These are phyloP conservation scores for Termitomyces sp. DNA, from an alignment of 1,284 basidiomycete species.

Conservation along the genomic window DNA sequence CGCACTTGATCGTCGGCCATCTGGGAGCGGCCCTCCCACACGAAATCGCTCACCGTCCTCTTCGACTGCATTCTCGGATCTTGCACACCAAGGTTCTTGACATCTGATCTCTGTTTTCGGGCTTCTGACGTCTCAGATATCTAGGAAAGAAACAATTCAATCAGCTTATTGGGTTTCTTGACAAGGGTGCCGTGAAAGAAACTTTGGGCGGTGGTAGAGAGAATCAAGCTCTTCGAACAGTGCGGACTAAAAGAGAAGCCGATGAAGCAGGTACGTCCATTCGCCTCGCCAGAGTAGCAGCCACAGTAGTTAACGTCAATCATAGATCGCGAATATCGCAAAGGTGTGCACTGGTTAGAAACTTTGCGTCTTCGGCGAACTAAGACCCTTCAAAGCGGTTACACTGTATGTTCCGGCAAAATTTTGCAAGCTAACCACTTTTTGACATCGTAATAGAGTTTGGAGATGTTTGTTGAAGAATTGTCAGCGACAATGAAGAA, in stretches of 20 bases:
- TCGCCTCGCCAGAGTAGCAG: conserved; percentile 2
- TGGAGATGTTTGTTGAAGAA: conserved; percentile 78
- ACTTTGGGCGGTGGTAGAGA: conserved; percentile 54
- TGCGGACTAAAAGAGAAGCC: conserved; percentile 82
- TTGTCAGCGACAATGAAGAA: conserved; percentile 61
- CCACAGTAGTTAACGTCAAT: not conserved
- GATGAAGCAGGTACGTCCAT: conserved; percentile 76
- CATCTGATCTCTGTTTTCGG: not conserved
- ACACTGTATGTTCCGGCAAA: conserved; percentile 47
- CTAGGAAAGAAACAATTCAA: conserved; percentile 74
- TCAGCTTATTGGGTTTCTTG: conserved; percentile 71
- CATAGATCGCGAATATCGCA: conserved; percentile 86
- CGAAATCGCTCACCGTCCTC: conserved; percentile 70
- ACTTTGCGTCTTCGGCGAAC: conserved; percentile 80
- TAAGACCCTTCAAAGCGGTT: conserved; percentile 80
- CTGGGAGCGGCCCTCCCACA: conserved; percentile 45
- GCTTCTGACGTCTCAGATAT: not conserved
- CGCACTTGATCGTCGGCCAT: conserved; percentile 69
- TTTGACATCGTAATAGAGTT: conserved; percentile 45
- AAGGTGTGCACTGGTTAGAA: conserved; percentile 90
- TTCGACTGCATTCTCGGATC: conserved; percentile 65
- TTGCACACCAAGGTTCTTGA: conserved; percentile 66
- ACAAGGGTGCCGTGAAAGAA: conserved; percentile 63
- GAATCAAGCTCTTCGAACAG: conserved; percentile 61
- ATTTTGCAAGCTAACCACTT: not conserved